These are phyloP conservation scores for Aspergillus nanangensis DNA, from an alignment of 495 filamentous ascomycete genomes.

Conservation along the genomic window DNA sequence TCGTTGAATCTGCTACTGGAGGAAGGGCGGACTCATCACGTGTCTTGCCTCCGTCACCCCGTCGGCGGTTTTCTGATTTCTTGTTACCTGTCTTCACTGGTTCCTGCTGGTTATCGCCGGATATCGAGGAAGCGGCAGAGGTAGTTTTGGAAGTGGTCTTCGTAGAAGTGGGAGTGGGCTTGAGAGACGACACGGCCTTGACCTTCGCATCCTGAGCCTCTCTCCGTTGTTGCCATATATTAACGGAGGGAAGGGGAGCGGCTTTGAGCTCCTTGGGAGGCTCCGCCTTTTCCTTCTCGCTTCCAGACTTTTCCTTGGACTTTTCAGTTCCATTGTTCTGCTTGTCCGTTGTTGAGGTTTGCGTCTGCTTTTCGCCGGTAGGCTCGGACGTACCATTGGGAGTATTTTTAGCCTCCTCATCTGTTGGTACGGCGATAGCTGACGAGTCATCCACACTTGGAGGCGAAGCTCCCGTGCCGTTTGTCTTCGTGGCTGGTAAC, in stretches of 20 bases:
- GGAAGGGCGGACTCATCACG: constrained; percentile 46
- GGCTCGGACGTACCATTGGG: constrained; percentile 62
- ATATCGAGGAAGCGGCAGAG: constrained; percentile 24
- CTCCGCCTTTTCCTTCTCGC: constrained; percentile 46
- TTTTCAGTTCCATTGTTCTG: constrained; percentile 22
- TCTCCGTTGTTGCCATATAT: constrained; percentile 76
- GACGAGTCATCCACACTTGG: constrained; percentile 62
- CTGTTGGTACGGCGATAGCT: constrained; percentile 60
- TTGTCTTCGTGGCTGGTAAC: constrained; percentile 27
- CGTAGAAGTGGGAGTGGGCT: constrained; percentile 15
- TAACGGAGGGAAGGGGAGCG: constrained; percentile 75
- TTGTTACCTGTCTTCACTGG: constrained; percentile 45
- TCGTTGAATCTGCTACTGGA: constrained; percentile 64
- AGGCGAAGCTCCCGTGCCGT: constrained; percentile 57
- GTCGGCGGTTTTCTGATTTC: constrained; percentile 26
- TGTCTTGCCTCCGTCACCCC: constrained; percentile 36
- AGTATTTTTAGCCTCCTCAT: constrained; percentile 62
- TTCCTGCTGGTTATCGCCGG: constrained; percentile 33
- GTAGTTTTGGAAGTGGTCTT: constrained; percentile 34
- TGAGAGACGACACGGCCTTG: constrained; percentile 43
- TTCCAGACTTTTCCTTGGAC: constrained; percentile 35
- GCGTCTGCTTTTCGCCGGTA: constrained; percentile 65
- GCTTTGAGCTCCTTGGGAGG: constrained; percentile 67
- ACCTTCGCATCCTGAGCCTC: constrained; percentile 65
- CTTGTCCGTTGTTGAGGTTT: constrained; percentile 43